A percentile compares a stretch with the other conserved stretches of the same genome.
Evolutionary conservation across 768 basidiomycete species (phyloP).

Genomic region (Rhodocollybia butyracea): DNA sequence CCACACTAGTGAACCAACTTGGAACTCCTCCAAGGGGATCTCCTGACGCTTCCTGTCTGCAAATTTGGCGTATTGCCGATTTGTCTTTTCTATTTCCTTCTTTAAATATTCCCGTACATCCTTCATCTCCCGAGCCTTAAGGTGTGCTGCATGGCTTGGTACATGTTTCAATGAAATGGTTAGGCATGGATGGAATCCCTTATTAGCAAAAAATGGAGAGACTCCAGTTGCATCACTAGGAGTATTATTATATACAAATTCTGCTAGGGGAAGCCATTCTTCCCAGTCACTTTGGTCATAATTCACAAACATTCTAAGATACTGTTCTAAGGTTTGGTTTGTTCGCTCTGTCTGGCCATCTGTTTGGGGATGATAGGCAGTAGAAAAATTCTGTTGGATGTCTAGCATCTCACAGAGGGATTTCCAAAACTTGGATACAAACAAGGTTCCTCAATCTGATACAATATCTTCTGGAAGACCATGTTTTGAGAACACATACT

Average conservation of each 20-base stretch:
- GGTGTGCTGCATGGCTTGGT: not conserved
- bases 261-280: not conserved
- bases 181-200: not conserved
- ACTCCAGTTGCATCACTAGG: not conserved
- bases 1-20: not conserved
- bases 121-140: not conserved
- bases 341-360: too few relatives aligned
- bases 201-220: not conserved
- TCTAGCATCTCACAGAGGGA: not conserved
- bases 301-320: too few relatives aligned
- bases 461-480: not conserved
- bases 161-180: not conserved
- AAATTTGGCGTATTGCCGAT: not conserved
- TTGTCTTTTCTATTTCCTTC: not conserved
- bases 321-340: too few relatives aligned
- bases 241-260: not conserved
- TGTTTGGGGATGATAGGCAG: too few relatives aligned
- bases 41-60: not conserved
- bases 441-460: not conserved
- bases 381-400: not conserved
- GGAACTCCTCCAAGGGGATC: not conserved
- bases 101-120: too few relatives aligned
- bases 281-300: not conserved
- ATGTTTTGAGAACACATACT: not conserved
- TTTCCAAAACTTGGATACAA: not conserved